Conservation (phyloP, 148 eudicot genomes). For the Rhododendron vialii region DNA sequence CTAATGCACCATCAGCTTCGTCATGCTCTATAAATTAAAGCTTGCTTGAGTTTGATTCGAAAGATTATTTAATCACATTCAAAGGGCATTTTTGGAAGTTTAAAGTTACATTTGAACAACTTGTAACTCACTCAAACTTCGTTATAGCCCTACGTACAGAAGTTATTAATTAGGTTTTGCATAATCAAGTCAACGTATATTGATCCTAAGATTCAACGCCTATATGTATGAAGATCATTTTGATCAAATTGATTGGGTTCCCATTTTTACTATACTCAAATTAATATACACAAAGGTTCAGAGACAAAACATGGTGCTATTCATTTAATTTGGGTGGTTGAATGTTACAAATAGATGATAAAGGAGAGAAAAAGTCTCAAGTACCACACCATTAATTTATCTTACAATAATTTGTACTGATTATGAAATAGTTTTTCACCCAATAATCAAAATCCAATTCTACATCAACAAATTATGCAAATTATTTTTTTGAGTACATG, state of each 20-base stretch:
- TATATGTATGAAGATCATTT: not conserved
- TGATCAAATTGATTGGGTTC: not conserved
- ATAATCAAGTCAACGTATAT: not conserved
- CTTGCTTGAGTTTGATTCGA: not conserved
- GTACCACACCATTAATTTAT: not conserved
- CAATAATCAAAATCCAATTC: not conserved
- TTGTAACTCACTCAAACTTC: not conserved
- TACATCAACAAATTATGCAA: not conserved
- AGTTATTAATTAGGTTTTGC: not conserved
- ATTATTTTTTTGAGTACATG: too few relatives aligned
- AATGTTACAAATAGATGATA: not conserved
- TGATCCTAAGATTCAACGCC: not conserved
- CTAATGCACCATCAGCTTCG: not conserved
- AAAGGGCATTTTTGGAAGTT: too few relatives aligned
- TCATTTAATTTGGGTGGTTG: not conserved
- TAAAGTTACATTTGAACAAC: too few relatives aligned
- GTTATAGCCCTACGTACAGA: not conserved
- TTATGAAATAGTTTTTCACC: not conserved
- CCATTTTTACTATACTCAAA: not conserved
- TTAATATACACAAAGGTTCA: too few relatives aligned
- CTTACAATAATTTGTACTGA: not conserved
- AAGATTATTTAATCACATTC: too few relatives aligned
- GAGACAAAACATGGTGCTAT: not conserved
- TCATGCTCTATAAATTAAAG: not conserved
- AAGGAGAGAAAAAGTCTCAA: not conserved